phyloP scores from a whole-genome alignment of 257 asterid genomes.

The Galeopsis tetrahit region DNA sequence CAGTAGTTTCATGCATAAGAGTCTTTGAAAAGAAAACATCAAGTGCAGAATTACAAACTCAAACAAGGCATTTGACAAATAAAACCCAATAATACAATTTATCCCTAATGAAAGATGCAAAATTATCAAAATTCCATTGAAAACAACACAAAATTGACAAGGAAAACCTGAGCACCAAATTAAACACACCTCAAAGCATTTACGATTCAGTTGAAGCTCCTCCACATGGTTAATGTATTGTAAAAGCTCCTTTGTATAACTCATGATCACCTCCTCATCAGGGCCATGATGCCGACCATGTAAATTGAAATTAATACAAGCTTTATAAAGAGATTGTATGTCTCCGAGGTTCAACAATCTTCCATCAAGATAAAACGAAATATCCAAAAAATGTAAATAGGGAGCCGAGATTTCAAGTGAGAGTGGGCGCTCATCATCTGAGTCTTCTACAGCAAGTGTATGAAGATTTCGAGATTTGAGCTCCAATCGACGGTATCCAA shows the following conservation, averaged over 20 bases:
- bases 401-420: not conserved
- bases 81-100: not conserved
- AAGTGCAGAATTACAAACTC: not conserved
- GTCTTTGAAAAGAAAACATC: not conserved
- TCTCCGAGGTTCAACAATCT: not conserved
- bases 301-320: not conserved
- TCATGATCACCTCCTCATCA: not conserved
- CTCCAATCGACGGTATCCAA: not conserved
- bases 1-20: not conserved
- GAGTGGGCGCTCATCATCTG: not conserved
- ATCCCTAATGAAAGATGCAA: not conserved
- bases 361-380: not conserved
- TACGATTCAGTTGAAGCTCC: not conserved
- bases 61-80: too few species aligned
- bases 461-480: not conserved
- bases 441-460: not conserved
- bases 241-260: not conserved
- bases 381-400: not conserved
- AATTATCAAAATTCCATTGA: not conserved
- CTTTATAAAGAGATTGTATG: not conserved
- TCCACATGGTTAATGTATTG: not conserved
- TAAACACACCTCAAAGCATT: not conserved
- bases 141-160: not conserved
- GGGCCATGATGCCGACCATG: not conserved
- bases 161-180: too few species aligned